Evolutionary conservation across 108 stramenopile species (phyloP), one percentile per base, ranked within the genome.

Genomic region (Pseudonitzschia pungens): DNA sequence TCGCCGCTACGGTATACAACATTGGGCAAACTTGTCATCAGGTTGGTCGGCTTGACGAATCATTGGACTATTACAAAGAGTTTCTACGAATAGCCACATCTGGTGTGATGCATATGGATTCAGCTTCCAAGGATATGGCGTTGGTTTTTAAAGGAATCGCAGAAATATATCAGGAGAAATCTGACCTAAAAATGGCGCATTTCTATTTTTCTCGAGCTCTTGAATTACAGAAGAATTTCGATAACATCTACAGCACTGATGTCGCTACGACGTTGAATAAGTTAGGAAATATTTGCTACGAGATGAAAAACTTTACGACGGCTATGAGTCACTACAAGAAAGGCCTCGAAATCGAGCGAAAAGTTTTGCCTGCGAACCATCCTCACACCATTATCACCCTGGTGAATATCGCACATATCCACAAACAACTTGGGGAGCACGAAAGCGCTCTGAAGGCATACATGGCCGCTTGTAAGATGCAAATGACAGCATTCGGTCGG

Each of bases 1-100:
- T 87, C 56, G 90, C 87, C 8, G 90, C 90, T 18, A 88, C 86
- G 11, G 72, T 86, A 4, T 86, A 87, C 74, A 91, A 91, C 68
- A 81, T 82, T 42, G 90, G 87, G 9, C 90, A 91, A 71, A 80
- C 87, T 8, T 64, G 75, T 41, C 90, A 88, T 56, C 87, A 88
- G 42, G 63, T 77, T 4, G 79, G 82, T 6, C 41, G 83, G 22
- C 64, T 81, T 1, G 73, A 76, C 20, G 64, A 85, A 52, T 83
- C 90, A 1, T 77, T 88, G 62, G 18, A 33, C 20, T 66, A 74
- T 33, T 91, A 87, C 73, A 55, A 76, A 52, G 78, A 83, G 43
- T 91, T 86, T 69, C 57, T 86, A 41, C 32, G 53, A 3, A 79
- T 91, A 58, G 86, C 84, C 10, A 69, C 66, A 28, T 28, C 54